Conservation (phyloP, 78 protist genomes). For the Neovahlkampfia damariscottae region DNA sequence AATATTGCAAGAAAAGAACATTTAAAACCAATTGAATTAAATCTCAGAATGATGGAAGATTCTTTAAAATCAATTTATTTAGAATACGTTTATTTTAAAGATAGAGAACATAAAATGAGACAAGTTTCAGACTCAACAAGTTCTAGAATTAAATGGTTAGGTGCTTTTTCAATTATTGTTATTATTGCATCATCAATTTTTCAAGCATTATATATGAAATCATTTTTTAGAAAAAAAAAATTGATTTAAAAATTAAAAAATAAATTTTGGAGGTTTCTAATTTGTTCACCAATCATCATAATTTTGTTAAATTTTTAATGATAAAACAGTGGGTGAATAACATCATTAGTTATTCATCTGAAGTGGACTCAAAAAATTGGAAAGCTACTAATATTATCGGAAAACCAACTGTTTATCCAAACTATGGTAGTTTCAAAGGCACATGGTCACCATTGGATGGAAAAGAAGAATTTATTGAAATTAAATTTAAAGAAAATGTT, state of each 20-base stretch:
- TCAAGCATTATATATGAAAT: conserved; percentile 4
- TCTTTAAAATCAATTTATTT: conserved; percentile 12
- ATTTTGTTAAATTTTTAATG: too few relatives aligned
- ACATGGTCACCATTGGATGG: too few relatives aligned
- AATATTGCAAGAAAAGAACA: conserved; percentile 12
- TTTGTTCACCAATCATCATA: background rate
- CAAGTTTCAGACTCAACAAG: conserved; percentile 18
- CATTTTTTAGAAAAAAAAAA: conserved; percentile 7
- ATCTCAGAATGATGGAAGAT: conserved; percentile 32
- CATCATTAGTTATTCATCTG: too few relatives aligned
- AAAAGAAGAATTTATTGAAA: too few relatives aligned
- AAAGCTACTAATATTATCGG: too few relatives aligned
- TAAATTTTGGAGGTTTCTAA: background rate
- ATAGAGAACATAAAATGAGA: conserved; percentile 27
- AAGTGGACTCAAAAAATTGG: too few relatives aligned
- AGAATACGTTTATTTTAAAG: conserved; percentile 32
- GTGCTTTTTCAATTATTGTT: background rate
- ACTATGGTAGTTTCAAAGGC: too few relatives aligned
- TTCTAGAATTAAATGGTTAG: conserved; percentile 3
- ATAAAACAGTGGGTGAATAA: too few relatives aligned
- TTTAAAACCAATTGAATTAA: conserved; percentile 26
- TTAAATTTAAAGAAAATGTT: too few relatives aligned
- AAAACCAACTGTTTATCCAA: too few relatives aligned
- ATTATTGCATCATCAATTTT: background rate
- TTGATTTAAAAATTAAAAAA: conserved; percentile 1